These are phyloP conservation scores for Scalesia atractyloides DNA, from an alignment of 129 eudicot species.

Conservation along the genomic window DNA sequence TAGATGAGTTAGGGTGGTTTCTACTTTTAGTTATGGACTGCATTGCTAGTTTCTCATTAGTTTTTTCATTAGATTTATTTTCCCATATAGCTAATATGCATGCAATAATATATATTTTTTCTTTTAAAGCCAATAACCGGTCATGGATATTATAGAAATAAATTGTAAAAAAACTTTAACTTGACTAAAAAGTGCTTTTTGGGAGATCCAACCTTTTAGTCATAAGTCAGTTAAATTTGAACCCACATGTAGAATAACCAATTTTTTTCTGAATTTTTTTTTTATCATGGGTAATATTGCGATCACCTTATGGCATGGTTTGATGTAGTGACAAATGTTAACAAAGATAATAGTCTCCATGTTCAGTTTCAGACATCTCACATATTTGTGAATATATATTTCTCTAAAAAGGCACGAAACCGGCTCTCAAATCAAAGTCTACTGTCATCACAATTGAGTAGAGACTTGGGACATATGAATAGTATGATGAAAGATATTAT, in stretches of 20 bases:
- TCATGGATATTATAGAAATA: too few species aligned
- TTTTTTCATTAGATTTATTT: too few species aligned
- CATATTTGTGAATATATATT: background rate
- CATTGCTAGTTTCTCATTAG: too few species aligned
- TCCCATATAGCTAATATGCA: too few species aligned
- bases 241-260: background rate
- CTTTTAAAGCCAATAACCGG: background rate
- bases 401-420: slow-evolving; percentile 40
- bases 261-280: too few species aligned
- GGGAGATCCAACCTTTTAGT: background rate
- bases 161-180: background rate
- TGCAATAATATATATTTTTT: background rate
- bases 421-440: slow-evolving; percentile 35
- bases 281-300: background rate
- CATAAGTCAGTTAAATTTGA: background rate
- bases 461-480: slow-evolving; percentile 24
- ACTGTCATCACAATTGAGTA: slow-evolving; percentile 15
- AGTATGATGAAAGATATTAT: slow-evolving; percentile 27
- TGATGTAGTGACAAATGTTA: background rate
- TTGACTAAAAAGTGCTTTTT: background rate
- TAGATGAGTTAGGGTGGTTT: background rate
- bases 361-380: background rate
- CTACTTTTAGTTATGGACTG: background rate
- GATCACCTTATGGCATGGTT: slow-evolving; percentile 18
- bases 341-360: background rate